phyloP scores from a whole-genome alignment of 2,329 filamentous ascomycete species.

The Penicillium sp. region DNA sequence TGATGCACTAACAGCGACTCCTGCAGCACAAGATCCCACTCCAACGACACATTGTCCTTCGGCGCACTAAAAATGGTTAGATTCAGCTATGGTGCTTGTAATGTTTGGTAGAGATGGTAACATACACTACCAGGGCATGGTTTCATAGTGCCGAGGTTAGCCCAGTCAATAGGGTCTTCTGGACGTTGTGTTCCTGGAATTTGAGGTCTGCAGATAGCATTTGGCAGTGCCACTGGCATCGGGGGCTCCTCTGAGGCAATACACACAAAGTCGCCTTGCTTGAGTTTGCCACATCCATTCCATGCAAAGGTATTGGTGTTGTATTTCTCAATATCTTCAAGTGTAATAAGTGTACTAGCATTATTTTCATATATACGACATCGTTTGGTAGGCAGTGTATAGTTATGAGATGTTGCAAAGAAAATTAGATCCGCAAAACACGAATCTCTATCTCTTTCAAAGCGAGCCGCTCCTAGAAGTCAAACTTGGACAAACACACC shows the following conservation, averaged over 20 bases:
- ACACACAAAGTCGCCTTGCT: conserved; percentile 42
- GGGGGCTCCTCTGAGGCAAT: conserved; percentile 46
- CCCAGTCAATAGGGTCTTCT: conserved; percentile 11
- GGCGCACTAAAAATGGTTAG: conserved; percentile 4
- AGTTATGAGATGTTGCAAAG: no score
- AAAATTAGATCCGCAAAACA: no score
- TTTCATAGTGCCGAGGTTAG: conserved; percentile 15
- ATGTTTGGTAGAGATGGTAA: neutral
- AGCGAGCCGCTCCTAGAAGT: no score
- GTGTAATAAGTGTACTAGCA: conserved; percentile 30
- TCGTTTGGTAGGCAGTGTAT: no score
- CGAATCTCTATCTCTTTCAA: no score
- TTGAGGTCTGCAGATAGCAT: conserved; percentile 53
- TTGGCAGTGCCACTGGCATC: conserved; percentile 44
- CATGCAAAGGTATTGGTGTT: conserved; percentile 53
- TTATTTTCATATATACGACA: no score
- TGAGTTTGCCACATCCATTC: conserved; percentile 43
- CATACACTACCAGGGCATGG: conserved; percentile 12
- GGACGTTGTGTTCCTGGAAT: conserved; percentile 45
- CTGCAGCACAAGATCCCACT: neutral
- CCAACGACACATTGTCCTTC: neutral
- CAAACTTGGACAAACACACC: no score
- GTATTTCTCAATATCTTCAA: conserved; percentile 44
- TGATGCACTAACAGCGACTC: neutral
- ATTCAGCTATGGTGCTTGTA: neutral